Evolutionary conservation across 768 basidiomycete genomes (phyloP), one percentile per base, ranked within the genome.

Genomic region (Tulasnella sp.): DNA sequence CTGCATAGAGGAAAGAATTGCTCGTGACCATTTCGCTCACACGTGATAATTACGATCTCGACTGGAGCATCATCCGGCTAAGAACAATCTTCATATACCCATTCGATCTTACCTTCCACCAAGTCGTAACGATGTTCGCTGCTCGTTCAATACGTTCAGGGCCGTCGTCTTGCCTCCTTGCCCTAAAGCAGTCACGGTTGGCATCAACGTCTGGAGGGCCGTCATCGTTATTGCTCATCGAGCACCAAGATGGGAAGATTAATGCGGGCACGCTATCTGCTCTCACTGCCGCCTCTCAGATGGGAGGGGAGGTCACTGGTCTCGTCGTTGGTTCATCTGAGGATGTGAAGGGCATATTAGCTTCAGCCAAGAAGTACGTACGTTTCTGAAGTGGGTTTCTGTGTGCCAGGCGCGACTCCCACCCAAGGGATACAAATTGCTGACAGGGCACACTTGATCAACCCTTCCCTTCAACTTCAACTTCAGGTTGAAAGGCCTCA

Each of bases 201-300:
- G 45, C 48, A 15, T 59, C 58, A 17, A 59, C 58, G 4, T 59
- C 58, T 3, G 49, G 49, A 19, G 42, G 41, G 24, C 54, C 54
- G 29, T 56, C 54, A 23, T 61, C 61, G 54, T 65, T 70, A 51
- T 67, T 70, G 41, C 59, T 89, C 64, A 76, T 97, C 49, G 95
- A 97, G 71, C 92, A 97, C 68, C 80, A 81, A 48, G 76, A 80
- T 51, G 91, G 91, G 38, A 77, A 80, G 60, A 78, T 98, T 63
- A 89, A 93, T 60, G 79, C 91, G 1, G 85, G 82, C 13, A 88
- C 88, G 13, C 77, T 97, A 60, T 93, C 88, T 32, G 95, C 96
- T 24, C 74, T 99, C 64, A 90, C 93, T 1, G 96, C 96, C 44
- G 96, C 94, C 1, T 75, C 80, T 60, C 79, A 85, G 65, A 78